A percentile compares a stretch with the other conserved stretches of the same genome.
These are phyloP conservation scores for Dactylellina drechsleri DNA, from an alignment of 2,329 filamentous ascomycete species.

Conservation along the genomic window DNA sequence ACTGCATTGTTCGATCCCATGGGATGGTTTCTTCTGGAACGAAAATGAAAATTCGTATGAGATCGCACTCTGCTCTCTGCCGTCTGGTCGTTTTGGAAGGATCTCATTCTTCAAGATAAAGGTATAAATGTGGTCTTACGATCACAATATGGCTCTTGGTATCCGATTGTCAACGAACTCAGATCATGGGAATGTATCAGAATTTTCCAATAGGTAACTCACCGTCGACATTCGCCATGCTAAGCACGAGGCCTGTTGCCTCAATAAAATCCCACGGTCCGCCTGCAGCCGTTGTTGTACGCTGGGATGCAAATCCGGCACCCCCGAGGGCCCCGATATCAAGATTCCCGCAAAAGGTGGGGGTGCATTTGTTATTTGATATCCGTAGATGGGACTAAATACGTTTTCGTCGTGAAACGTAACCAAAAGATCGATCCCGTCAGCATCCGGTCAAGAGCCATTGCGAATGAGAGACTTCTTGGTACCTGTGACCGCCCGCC, in stretches of 20 bases:
- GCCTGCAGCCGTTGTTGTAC: constrained; percentile 69
- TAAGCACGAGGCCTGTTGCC: constrained; percentile 67
- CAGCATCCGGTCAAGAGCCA: background rate
- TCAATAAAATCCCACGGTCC: constrained; percentile 71
- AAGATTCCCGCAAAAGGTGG: constrained; percentile 73
- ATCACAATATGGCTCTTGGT: background rate
- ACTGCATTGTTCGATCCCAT: constrained; percentile 50
- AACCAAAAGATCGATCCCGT: background rate
- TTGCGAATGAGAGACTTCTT: background rate
- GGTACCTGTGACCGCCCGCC: constrained; percentile 45
- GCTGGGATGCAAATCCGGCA: constrained; percentile 83
- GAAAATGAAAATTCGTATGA: constrained; percentile 79
- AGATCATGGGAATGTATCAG: no score
- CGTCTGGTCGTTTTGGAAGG: constrained; percentile 64
- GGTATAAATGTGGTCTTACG: constrained; percentile 68
- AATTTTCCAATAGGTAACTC: constrained; percentile 21
- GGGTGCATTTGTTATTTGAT: constrained; percentile 60
- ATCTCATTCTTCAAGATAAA: constrained; percentile 78
- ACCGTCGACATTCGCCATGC: constrained; percentile 51
- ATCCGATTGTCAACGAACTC: no score
- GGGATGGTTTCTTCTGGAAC: constrained; percentile 57
- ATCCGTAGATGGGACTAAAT: constrained; percentile 65
- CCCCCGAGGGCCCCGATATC: constrained; percentile 80
- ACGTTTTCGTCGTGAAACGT: background rate
- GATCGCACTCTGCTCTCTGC: constrained; percentile 75